phyloP scores from a whole-genome alignment of 2,329 filamentous ascomycete species.

The Polytolypa hystricis region DNA sequence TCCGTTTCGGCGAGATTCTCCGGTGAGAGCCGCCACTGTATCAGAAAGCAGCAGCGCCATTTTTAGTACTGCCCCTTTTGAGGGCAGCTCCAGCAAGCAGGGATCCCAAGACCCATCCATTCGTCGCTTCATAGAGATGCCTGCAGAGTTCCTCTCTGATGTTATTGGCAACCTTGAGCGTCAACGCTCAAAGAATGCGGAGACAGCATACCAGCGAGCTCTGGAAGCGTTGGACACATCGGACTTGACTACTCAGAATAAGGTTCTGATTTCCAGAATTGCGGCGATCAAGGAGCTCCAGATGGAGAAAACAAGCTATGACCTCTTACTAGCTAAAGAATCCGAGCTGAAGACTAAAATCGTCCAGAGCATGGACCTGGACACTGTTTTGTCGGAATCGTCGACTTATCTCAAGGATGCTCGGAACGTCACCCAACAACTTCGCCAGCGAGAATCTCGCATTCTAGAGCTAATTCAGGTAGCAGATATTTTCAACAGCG shows the following conservation, averaged over 20 bases:
- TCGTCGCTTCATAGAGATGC: conserved; percentile 23
- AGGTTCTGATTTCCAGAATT: conserved; percentile 25
- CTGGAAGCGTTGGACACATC: conserved; percentile 25
- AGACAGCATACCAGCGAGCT: conserved; percentile 26
- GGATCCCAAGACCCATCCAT: conserved; percentile 15
- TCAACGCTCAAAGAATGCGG: conserved; percentile 25
- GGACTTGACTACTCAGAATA: conserved; percentile 26
- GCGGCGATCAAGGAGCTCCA: conserved; percentile 27
- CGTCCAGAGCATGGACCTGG: conserved; percentile 26
- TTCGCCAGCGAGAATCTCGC: conserved; percentile 24
- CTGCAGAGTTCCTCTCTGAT: conserved; percentile 16
- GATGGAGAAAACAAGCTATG: conserved; percentile 18
- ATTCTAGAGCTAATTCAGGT: conserved; percentile 24
- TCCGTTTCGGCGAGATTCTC: conserved; percentile 15
- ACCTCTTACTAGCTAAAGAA: conserved; percentile 20
- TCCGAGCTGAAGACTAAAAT: conserved; percentile 25
- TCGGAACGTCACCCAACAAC: conserved; percentile 20
- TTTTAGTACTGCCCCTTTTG: conserved; percentile 7
- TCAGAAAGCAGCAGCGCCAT: not conserved
- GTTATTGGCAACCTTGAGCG: conserved; percentile 20
- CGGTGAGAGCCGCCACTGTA: conserved; percentile 7
- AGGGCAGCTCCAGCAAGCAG: conserved; percentile 12
- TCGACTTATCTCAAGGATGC: conserved; percentile 24
- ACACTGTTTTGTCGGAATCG: conserved; percentile 21
- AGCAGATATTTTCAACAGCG: conserved; percentile 19